Conservation (phyloP, 2,329 filamentous ascomycete species). For the Plenodomus lindquistii region DNA sequence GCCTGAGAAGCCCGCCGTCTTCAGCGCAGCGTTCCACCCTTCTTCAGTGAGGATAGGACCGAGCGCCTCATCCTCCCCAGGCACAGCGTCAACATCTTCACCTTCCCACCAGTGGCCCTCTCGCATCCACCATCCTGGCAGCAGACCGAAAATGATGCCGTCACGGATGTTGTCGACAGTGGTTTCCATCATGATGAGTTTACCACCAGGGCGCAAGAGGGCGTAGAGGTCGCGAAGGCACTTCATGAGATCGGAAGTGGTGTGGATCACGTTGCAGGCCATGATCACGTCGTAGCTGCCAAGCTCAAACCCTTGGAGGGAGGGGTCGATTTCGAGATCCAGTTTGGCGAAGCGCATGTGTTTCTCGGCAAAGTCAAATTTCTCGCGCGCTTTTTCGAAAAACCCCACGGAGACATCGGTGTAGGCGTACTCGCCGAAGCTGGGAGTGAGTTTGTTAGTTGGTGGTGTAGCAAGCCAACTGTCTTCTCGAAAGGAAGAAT, state of each 20-base stretch:
- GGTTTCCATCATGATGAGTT: conserved; percentile 13
- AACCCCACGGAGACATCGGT: conserved; percentile 9
- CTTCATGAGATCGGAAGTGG: conserved; percentile 10
- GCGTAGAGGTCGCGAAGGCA: conserved; percentile 3
- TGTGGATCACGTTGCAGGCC: conserved; percentile 12
- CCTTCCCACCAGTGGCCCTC: conserved; percentile 12
- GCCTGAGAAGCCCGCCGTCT: conserved; percentile 7
- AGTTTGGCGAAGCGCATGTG: conserved; percentile 12
- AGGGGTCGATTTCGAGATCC: conserved; percentile 9
- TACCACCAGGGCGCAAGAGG: conserved; percentile 10
- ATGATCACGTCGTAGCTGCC: conserved; percentile 20
- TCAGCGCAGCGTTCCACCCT: conserved; percentile 25
- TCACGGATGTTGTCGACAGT: conserved; percentile 2
- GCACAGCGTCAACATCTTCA: conserved; percentile 4
- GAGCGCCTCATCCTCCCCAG: conserved; percentile 4
- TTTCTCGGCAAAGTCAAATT: conserved; percentile 5
- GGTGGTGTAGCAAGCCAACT: background rate
- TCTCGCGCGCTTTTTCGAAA: conserved; percentile 8
- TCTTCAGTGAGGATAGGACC: conserved; percentile 7
- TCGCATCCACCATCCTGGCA: conserved; percentile 12
- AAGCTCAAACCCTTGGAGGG: conserved; percentile 12
- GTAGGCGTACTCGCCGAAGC: conserved; percentile 13
- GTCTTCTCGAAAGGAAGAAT: background rate
- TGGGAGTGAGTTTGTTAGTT: background rate
- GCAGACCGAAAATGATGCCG: conserved; percentile 10